phyloP scores from a whole-genome alignment of 257 asterid genomes.

The Cinchona pubescens region DNA sequence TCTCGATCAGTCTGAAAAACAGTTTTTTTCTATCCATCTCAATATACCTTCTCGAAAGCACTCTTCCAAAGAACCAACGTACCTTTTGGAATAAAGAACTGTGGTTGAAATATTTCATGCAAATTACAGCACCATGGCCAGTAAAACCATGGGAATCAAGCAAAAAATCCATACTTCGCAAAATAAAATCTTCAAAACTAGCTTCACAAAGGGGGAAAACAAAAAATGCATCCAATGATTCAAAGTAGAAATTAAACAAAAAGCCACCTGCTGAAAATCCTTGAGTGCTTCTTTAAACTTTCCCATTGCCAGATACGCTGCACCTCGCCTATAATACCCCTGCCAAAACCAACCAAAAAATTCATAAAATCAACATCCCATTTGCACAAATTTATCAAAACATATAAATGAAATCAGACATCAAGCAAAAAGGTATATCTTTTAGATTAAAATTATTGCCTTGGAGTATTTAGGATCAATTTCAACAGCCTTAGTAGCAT shows the following conservation, averaged over 20 bases:
- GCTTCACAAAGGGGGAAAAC: constrained; percentile 24
- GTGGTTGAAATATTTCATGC: background rate
- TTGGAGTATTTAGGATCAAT: constrained; percentile 85
- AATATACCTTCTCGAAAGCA: background rate
- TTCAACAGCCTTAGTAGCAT: constrained; percentile 80
- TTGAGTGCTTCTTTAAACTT: constrained; percentile 90
- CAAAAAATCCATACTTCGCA: constrained; percentile 6
- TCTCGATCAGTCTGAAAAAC: no score
- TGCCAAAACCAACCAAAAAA: constrained; percentile 31
- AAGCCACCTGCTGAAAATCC: constrained; percentile 83
- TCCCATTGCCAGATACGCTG: constrained; percentile 92
- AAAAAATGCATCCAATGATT: no score
- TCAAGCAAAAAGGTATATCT: background rate
- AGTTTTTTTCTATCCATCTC: background rate
- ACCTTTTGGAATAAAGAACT: background rate
- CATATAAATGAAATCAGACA: background rate
- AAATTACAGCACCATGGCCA: background rate
- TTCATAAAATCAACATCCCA: constrained; percentile 6
- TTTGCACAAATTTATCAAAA: background rate
- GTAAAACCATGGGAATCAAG: background rate
- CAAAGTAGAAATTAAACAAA: background rate
- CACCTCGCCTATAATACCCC: constrained; percentile 98
- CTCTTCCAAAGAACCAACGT: background rate
- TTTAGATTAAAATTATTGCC: constrained; percentile 32
- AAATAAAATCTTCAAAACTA: background rate